Percentiles rank a stretch among this genome's conserved stretches.
Conservation (phyloP, 2,329 filamentous ascomycete genomes). For the Botryotinia globosa region DNA sequence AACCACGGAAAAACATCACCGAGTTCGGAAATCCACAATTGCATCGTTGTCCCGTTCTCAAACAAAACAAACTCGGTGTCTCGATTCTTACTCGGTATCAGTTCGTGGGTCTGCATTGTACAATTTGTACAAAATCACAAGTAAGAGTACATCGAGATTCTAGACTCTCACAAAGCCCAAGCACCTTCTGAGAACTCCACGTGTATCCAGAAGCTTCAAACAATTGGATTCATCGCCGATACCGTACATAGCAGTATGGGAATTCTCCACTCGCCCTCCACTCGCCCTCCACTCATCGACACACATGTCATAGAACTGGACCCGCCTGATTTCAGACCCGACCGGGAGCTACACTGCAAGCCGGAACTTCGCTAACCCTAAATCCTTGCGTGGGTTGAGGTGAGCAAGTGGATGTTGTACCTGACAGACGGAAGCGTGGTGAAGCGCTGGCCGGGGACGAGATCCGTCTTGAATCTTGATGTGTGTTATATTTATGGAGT, state of each 20-base stretch:
- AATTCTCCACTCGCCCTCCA: slow-evolving; percentile 9
- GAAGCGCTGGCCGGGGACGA: slow-evolving; percentile 9
- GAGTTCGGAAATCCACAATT: slow-evolving; percentile 2
- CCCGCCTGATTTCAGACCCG: slow-evolving; percentile 9
- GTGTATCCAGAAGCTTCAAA: slow-evolving; percentile 1
- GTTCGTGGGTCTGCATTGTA: not conserved
- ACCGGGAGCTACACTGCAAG: not conserved
- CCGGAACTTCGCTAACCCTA: not conserved
- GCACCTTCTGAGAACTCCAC: not conserved
- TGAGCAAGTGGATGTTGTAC: slow-evolving; percentile 15
- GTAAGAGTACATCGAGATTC: not conserved
- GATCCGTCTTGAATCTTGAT: slow-evolving; percentile 4
- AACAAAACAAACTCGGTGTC: slow-evolving; percentile 2
- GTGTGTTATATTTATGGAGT: slow-evolving; percentile 15
- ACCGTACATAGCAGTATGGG: not conserved
- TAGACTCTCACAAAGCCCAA: not conserved
- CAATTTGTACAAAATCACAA: not conserved
- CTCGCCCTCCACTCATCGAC: not conserved
- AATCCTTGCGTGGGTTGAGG: not conserved
- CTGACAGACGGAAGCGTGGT: slow-evolving; percentile 13
- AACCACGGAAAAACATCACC: not conserved
- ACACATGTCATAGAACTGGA: slow-evolving; percentile 9
- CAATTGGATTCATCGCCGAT: not conserved
- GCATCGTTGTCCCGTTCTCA: slow-evolving; percentile 3
- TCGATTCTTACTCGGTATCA: not conserved